Conservation (phyloP, 2,329 filamentous ascomycete genomes). For the Aspergillus intermedius region DNA sequence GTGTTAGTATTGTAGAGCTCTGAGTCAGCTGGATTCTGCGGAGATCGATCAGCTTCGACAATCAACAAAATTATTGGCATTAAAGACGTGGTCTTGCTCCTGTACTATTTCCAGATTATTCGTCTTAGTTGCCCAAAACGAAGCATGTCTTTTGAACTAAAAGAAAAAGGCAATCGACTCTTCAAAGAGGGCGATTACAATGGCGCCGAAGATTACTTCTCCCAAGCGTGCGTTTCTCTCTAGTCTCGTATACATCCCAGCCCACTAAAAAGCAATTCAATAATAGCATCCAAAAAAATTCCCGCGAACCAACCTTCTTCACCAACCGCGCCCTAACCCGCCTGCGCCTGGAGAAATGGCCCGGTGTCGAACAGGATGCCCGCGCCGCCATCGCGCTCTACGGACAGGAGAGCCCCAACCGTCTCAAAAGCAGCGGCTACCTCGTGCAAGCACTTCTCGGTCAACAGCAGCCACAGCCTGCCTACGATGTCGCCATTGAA, state of each 20-base stretch:
- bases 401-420: conserved; percentile 42
- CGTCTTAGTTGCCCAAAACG: not conserved
- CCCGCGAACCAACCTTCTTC: conserved; percentile 70
- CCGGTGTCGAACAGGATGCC: conserved; percentile 71
- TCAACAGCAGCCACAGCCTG: conserved; percentile 64
- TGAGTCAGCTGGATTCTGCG: conserved; percentile 23
- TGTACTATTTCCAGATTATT: not conserved
- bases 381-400: conserved; percentile 64
- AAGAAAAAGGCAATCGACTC: conserved; percentile 41
- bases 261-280: conserved; percentile 2
- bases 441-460: conserved; percentile 77
- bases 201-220: conserved; percentile 42
- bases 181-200: conserved; percentile 41
- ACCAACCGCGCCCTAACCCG: conserved; percentile 84
- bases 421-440: conserved; percentile 79
- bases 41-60: conserved; percentile 31
- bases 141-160: conserved; percentile 34
- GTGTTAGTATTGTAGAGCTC: not conserved
- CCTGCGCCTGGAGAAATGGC: conserved; percentile 66
- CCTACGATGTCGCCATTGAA: conserved; percentile 60
- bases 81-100: not conserved
- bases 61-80: not conserved
- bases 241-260: not conserved
- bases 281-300: conserved; percentile 66
- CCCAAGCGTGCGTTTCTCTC: conserved; percentile 36